phyloP scores from a whole-genome alignment of 805 yeast genomes.

The Candida ipomoeae region DNA sequence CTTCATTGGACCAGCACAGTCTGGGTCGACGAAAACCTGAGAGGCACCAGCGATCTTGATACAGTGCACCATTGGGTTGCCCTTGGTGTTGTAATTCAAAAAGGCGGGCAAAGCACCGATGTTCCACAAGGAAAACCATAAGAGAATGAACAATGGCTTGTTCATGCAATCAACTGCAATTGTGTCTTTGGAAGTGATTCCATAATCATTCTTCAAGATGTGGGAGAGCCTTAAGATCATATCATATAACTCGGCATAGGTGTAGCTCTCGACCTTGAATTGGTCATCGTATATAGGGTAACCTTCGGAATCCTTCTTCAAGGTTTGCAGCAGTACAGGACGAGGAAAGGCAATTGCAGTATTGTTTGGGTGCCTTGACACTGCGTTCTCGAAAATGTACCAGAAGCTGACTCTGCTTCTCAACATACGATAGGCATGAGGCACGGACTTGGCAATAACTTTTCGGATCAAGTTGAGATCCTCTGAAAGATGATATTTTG shows the following conservation, averaged over 20 bases:
- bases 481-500: slow-evolving; percentile 44
- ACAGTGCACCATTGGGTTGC: slow-evolving; percentile 75
- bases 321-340: slow-evolving; percentile 30
- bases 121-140: slow-evolving; percentile 88
- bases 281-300: slow-evolving; percentile 46
- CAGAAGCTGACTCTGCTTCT: slow-evolving; percentile 56
- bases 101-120: slow-evolving; percentile 88
- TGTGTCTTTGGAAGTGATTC: slow-evolving; percentile 60
- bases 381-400: slow-evolving; percentile 65
- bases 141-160: slow-evolving; percentile 72
- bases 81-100: slow-evolving; percentile 73
- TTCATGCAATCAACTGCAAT: slow-evolving; percentile 77
- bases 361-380: slow-evolving; percentile 43
- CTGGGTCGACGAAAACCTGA: slow-evolving; percentile 72
- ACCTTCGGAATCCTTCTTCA: slow-evolving; percentile 24
- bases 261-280: slow-evolving; percentile 58
- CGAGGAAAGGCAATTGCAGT: slow-evolving; percentile 63
- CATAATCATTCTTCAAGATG: slow-evolving; percentile 58
- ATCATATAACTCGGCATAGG: slow-evolving; percentile 66
- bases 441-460: slow-evolving; percentile 36
- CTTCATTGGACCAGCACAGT: slow-evolving; percentile 49
- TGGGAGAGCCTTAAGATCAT: slow-evolving; percentile 63
- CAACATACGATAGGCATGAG: slow-evolving; percentile 35
- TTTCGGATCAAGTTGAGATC: slow-evolving; percentile 52
- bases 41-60: slow-evolving; percentile 60